Conservation (phyloP, 345 rosid genomes). For the Cardamine chenopodiifolia region DNA sequence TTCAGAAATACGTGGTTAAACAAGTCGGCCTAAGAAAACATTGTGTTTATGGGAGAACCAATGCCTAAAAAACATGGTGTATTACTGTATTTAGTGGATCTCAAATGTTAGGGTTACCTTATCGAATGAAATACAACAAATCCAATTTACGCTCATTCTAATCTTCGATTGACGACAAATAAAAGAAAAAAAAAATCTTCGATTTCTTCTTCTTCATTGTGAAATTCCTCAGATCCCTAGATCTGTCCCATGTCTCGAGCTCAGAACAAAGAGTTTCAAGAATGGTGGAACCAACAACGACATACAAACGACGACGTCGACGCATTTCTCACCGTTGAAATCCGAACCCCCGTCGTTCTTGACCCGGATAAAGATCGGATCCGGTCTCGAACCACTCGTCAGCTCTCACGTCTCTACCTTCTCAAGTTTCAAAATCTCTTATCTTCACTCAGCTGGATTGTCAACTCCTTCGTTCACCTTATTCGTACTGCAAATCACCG, state of each 20-base stretch:
- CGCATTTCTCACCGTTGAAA: slow-evolving; percentile 57
- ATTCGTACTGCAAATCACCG: slow-evolving; percentile 79
- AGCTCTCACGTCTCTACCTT: slow-evolving; percentile 66
- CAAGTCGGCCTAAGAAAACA: no score
- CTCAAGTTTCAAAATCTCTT: slow-evolving; percentile 72
- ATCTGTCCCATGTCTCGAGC: slow-evolving; percentile 49
- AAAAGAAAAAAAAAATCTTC: no score
- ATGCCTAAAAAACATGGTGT: no score
- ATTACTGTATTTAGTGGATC: no score
- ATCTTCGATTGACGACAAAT: no score
- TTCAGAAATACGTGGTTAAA: no score
- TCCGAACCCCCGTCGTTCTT: slow-evolving; percentile 44
- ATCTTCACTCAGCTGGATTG: slow-evolving; percentile 57
- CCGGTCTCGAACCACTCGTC: slow-evolving; percentile 73
- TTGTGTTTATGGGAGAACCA: no score
- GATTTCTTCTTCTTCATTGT: not conserved
- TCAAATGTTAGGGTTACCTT: no score
- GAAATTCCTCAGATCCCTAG: not conserved
- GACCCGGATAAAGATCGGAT: slow-evolving; percentile 59
- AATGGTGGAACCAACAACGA: slow-evolving; percentile 90
- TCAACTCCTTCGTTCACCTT: slow-evolving; percentile 48
- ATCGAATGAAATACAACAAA: no score
- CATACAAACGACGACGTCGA: slow-evolving; percentile 44
- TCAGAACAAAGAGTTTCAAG: slow-evolving; percentile 69
- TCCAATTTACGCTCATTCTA: no score